These are phyloP conservation scores for Physcomitrellopsis africana DNA, from an alignment of 225 moss, liverwort and hornwort species.

Conservation along the genomic window DNA sequence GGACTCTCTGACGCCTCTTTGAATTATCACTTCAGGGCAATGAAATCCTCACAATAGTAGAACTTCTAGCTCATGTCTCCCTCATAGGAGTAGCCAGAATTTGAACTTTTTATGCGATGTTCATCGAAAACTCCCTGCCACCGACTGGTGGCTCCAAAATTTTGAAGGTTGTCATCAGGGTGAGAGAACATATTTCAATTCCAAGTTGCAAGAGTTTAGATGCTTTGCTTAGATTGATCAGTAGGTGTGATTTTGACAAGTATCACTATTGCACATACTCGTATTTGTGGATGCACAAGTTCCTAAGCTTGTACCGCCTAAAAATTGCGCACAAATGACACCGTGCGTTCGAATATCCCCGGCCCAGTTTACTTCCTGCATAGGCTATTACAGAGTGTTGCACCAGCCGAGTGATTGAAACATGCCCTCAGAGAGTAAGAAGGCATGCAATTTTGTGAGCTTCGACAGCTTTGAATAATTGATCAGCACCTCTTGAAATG, in stretches of 20 bases:
- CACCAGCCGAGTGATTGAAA: background rate
- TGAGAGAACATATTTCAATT: background rate
- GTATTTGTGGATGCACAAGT: background rate
- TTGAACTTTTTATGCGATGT: background rate
- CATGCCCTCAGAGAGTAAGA: background rate
- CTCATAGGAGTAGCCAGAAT: background rate
- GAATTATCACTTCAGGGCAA: background rate
- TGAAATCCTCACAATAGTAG: background rate
- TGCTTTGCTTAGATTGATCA: background rate
- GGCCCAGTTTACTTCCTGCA: background rate
- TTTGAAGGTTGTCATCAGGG: background rate
- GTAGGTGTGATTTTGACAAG: background rate
- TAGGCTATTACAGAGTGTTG: background rate
- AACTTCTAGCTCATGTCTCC: background rate
- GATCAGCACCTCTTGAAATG: background rate
- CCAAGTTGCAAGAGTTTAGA: background rate
- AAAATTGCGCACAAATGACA: no score
- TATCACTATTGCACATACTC: background rate
- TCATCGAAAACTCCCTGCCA: background rate
- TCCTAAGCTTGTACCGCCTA: no score
- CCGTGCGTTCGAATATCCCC: background rate
- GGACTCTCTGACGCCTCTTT: background rate
- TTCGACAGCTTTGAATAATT: background rate
- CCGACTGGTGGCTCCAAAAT: background rate
- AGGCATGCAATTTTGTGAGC: background rate